Percentiles rank a stretch among this genome's conserved stretches.
Conservation (phyloP, 1,139 yeast species). For the Blastobotrys aristatus region DNA sequence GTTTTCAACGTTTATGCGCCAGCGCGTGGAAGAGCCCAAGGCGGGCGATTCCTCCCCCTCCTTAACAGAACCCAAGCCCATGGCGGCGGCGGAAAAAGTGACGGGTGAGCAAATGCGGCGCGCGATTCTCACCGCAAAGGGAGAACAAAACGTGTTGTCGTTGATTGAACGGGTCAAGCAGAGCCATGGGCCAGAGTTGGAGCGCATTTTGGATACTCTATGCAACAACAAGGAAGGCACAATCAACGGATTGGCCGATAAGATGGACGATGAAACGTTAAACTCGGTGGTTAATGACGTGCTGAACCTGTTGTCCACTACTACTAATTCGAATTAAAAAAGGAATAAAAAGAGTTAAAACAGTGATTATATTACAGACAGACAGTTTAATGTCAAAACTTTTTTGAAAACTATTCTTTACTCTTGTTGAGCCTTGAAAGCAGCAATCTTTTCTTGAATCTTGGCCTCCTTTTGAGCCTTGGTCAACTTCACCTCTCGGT, state of each 20-base stretch:
- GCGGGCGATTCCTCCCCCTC: constrained; percentile 3
- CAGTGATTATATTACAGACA: not conserved
- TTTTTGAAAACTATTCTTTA: not conserved
- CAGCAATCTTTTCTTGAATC: constrained; percentile 86
- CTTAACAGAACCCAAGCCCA: too few species aligned
- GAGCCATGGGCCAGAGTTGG: constrained; percentile 22
- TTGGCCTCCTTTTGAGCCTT: constrained; percentile 86
- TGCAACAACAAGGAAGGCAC: not conserved
- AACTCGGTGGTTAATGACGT: constrained; percentile 23
- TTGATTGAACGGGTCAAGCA: constrained; percentile 54
- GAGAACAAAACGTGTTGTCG: constrained; percentile 65
- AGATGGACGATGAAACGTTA: constrained; percentile 15
- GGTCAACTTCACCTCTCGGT: constrained; percentile 84
- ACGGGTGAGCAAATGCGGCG: constrained; percentile 68
- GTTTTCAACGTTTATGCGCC: constrained; percentile 47
- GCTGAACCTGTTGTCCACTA: constrained; percentile 13
- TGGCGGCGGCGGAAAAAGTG: constrained; percentile 9
- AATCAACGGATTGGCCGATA: too few species aligned
- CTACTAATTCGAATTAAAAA: not conserved
- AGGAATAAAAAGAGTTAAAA: not conserved
- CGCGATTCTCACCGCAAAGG: constrained; percentile 68
- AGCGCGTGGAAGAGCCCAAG: not conserved
- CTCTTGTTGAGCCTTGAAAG: constrained; percentile 23
- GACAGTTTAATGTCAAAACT: not conserved
- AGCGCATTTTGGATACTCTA: constrained; percentile 15